These are phyloP conservation scores for Cystoderma amianthinum DNA, from an alignment of 768 basidiomycete species.

Conservation along the genomic window DNA sequence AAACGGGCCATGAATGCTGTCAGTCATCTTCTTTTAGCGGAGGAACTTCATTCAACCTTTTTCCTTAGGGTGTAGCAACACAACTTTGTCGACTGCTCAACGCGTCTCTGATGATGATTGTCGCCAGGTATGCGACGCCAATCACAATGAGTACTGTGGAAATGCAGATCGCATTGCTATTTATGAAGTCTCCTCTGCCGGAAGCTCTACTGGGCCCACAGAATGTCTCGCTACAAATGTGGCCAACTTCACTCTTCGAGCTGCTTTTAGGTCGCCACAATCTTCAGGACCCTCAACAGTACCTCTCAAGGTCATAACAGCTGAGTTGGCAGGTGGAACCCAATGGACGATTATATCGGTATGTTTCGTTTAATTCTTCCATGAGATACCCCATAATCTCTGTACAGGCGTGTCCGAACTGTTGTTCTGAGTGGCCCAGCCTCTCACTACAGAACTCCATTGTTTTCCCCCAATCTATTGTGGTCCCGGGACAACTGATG, in stretches of 20 bases:
- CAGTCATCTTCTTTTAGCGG: conserved; percentile 11
- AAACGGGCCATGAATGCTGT: conserved; percentile 45
- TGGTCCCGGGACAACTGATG: conserved; percentile 29
- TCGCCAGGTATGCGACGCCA: conserved; percentile 28
- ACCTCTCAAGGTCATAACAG: conserved; percentile 24
- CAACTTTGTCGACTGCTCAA: conserved; percentile 23
- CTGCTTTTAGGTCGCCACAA: conserved; percentile 27
- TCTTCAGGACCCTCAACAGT: conserved; percentile 18
- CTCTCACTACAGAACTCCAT: conserved; percentile 31
- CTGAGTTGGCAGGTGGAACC: conserved; percentile 30
- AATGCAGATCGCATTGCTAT: conserved; percentile 30
- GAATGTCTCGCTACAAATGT: conserved; percentile 21
- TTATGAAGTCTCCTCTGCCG: conserved; percentile 23
- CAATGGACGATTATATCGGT: conserved; percentile 35
- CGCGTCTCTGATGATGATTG: conserved; percentile 32
- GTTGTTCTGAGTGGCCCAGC: conserved; percentile 36
- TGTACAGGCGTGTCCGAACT: conserved; percentile 31
- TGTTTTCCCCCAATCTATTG: conserved; percentile 28
- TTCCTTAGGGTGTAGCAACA: conserved; percentile 30
- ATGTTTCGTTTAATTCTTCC: conserved; percentile 7
- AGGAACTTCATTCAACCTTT: conserved; percentile 1
- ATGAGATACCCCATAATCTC: neutral
- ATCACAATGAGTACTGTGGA: conserved; percentile 31
- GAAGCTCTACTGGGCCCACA: conserved; percentile 14
- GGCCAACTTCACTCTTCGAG: conserved; percentile 28